Evolutionary conservation across 139 green algal species (phyloP).

Genomic region (Limnomonas spitsbergensis): DNA sequence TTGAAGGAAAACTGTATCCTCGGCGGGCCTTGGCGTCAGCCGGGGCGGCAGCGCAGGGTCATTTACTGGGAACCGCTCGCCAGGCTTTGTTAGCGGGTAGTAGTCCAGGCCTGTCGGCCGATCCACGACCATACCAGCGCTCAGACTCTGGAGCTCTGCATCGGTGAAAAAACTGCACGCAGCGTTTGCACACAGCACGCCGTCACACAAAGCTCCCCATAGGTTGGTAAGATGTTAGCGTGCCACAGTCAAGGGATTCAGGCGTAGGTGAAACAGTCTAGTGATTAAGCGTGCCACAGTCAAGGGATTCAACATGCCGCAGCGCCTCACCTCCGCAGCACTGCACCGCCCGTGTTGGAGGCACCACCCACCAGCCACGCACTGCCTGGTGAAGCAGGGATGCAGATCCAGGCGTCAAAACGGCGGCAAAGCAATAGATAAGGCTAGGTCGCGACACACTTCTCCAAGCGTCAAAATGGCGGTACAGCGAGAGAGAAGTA

Average conservation of each 20-base stretch:
- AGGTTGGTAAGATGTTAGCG: no score
- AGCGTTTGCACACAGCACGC: not conserved
- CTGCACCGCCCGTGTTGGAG: slow-evolving; percentile 85
- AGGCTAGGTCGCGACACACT: no score
- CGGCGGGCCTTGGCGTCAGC: slow-evolving; percentile 62
- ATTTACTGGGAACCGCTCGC: slow-evolving; percentile 87
- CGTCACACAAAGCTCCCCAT: no score
- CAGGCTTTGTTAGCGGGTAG: slow-evolving; percentile 71
- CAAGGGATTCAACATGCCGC: not conserved
- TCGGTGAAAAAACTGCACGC: slow-evolving; percentile 67
- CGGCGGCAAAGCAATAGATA: no score
- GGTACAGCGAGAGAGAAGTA: no score
- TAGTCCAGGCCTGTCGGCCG: slow-evolving; percentile 72
- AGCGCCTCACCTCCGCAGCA: slow-evolving; percentile 51
- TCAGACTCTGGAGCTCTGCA: slow-evolving; percentile 70
- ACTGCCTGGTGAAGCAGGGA: slow-evolving; percentile 56
- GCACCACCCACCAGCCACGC: slow-evolving; percentile 91
- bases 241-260: no score
- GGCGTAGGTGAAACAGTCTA: no score
- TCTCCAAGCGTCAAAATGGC: no score
- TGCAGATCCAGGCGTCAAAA: no score
- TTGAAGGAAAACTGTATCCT: slow-evolving; percentile 74
- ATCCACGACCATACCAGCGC: slow-evolving; percentile 40
- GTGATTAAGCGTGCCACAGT: no score
- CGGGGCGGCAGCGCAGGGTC: slow-evolving; percentile 66